These are phyloP conservation scores for Lippia alba DNA, from an alignment of 305 asterid species.

Conservation along the genomic window DNA sequence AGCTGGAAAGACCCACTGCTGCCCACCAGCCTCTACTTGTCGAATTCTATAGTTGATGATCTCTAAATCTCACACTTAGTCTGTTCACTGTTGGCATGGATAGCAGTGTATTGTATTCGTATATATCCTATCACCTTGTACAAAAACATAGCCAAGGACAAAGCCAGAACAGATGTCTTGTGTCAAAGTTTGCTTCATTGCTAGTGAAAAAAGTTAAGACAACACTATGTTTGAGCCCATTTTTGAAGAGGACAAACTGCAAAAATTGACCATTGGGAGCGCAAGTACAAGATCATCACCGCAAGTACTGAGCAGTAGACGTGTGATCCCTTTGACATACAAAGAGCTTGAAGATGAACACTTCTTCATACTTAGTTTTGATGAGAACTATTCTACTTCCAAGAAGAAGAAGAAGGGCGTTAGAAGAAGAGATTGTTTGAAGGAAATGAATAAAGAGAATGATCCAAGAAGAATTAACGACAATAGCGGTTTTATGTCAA, in stretches of 20 bases:
- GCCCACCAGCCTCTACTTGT: not conserved
- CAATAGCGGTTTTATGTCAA: not conserved
- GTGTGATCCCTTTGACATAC: conserved; percentile 42
- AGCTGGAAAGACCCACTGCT: too few relatives aligned
- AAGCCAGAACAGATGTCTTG: not conserved
- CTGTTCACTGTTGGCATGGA: not conserved
- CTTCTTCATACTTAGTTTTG: conserved; percentile 74
- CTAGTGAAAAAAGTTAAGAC: conserved; percentile 14
- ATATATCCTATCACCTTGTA: not conserved
- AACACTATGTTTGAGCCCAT: conserved; percentile 32
- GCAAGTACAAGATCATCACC: conserved; percentile 32
- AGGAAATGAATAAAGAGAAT: conserved; percentile 43
- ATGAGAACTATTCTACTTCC: conserved; percentile 35
- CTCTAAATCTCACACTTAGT: not conserved
- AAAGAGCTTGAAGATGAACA: conserved; percentile 66
- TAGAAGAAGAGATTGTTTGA: conserved; percentile 5
- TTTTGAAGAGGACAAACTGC: conserved; percentile 36
- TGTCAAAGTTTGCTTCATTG: conserved; percentile 34
- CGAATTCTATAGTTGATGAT: conserved; percentile 14
- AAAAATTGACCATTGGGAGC: conserved; percentile 40
- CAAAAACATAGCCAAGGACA: conserved; percentile 4
- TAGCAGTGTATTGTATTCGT: too few relatives aligned
- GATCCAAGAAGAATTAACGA: not conserved
- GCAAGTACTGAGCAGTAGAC: conserved; percentile 33
- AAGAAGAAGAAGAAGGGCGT: conserved; percentile 7